Base-by-base conservation (phyloP, 2,329 filamentous ascomycete genomes). In the Ceratocystis eucalypticola region DNA sequence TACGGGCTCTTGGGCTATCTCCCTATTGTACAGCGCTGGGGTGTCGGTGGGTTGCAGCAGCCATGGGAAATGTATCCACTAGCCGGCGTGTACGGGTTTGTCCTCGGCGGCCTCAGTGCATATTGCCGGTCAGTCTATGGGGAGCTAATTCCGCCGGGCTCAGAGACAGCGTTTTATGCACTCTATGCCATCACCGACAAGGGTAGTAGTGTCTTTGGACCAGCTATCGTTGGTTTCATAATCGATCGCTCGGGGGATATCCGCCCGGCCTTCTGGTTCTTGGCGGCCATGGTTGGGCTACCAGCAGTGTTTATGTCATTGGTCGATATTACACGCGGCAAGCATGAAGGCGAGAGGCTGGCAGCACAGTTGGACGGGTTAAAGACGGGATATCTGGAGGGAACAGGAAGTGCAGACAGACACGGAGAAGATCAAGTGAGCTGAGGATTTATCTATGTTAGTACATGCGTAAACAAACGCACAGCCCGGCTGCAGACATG, bases 131-230 rank as follows among this genome's bases (percentile, higher is more conserved):
- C 89, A 68, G 80, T 99, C 3, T 99, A 90, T 73, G 92, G 91
- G 48, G 92, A 97, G 75, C 81, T 99, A 66, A 96, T 99, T 66
- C 94, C 94, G 1, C 90, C 91, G 0, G 94, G 94, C 3, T 95
- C 88, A 37, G 94, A 99, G 76, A 92, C 94, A 0, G 92, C 93
- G 0, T 99, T 99, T 73, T 99, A 96, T 74, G 92, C 93, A 0
- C 80, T 99, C 1, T 99, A 97, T 73, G 94, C 94, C 45, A 96
- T 97, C 69, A 97, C 94, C 1, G 94, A 99, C 75, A 99, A 99
- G 75, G 92, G 93, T 0, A 94, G 89, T 25, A 95, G 89, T 73
- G 81, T 97, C 1, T 96, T 99, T 75, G 94, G 94, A 0, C 94
- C 94, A 0, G 88, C 91, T 0, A 93, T 99, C 73, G 94, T 99